phyloP scores from a whole-genome alignment of 495 filamentous ascomycete species.

The Margaritispora aquatica region DNA sequence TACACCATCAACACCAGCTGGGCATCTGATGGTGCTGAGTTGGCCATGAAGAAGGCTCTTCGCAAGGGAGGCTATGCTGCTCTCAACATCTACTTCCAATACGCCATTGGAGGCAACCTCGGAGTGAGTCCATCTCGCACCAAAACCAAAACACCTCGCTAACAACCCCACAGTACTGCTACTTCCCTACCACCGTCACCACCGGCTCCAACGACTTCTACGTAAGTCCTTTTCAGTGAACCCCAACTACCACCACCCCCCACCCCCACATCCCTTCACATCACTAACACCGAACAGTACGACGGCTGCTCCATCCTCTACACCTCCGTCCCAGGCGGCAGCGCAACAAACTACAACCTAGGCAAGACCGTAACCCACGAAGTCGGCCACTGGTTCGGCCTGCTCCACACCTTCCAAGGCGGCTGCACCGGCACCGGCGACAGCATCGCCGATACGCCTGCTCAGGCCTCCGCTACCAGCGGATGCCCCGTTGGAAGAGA shows the following conservation, averaged over 20 bases:
- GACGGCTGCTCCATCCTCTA: conserved; percentile 58
- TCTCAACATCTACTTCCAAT: background rate
- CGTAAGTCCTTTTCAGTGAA: background rate
- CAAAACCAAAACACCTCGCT: background rate
- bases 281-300: conserved; percentile 1
- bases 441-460: conserved; percentile 51
- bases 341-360: conserved; percentile 43
- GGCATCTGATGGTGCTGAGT: background rate
- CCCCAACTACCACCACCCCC: too few relatives aligned
- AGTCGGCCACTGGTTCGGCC: conserved; percentile 60
- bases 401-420: conserved; percentile 63
- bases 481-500: conserved; percentile 53
- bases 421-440: conserved; percentile 50
- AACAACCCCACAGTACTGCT: conserved; percentile 9
- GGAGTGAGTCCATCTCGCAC: background rate
- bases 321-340: conserved; percentile 47
- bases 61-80: background rate
- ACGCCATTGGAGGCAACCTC: background rate
- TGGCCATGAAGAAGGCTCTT: background rate
- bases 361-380: conserved; percentile 59
- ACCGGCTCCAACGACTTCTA: conserved; percentile 33
- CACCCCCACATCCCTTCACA: background rate
- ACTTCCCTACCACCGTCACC: conserved; percentile 17
- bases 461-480: conserved; percentile 42
- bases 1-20: background rate